Percentiles rank a stretch among this genome's conserved stretches.
phyloP scores from a whole-genome alignment of 1,139 yeast species.

The Geotrichum histeridarum region DNA sequence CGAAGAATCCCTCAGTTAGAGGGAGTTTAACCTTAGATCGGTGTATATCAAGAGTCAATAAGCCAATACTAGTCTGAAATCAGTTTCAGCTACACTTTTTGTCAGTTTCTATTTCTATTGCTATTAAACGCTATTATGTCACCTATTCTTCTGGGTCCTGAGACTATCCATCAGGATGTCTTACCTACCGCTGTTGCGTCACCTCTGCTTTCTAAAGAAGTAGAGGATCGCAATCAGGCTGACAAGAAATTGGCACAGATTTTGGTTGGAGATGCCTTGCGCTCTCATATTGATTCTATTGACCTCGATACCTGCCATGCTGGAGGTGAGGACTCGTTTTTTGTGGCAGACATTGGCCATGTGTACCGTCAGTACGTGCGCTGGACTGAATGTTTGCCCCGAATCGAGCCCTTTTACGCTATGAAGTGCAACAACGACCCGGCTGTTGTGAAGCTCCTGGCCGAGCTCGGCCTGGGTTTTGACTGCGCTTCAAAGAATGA shows the following conservation, averaged over 20 bases:
- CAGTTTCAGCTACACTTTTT: conserved; percentile 1
- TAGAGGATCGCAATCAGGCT: conserved; percentile 17
- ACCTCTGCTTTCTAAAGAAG: background rate
- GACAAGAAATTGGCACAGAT: conserved; percentile 22
- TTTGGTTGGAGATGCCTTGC: conserved; percentile 29
- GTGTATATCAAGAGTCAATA: conserved; percentile 11
- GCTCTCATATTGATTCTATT: conserved; percentile 36
- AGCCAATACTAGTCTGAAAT: conserved; percentile 5
- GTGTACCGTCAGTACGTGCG: conserved; percentile 53
- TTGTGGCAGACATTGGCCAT: conserved; percentile 79
- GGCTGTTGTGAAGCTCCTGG: conserved; percentile 54
- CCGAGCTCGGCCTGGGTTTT: conserved; percentile 64
- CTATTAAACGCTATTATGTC: conserved; percentile 15
- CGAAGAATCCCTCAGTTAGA: conserved; percentile 24
- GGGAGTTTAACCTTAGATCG: conserved; percentile 19
- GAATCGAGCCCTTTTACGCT: conserved; percentile 81
- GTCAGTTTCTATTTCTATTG: background rate
- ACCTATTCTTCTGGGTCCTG: conserved; percentile 20
- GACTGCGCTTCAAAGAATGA: conserved; percentile 93
- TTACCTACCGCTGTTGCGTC: no score
- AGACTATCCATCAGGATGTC: conserved; percentile 15
- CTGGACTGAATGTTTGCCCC: conserved; percentile 66
- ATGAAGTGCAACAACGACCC: conserved; percentile 86
- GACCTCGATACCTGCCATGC: conserved; percentile 61
- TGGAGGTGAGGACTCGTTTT: conserved; percentile 83